A percentile compares a stretch with the other conserved stretches of the same genome.
Evolutionary conservation across 495 filamentous ascomycete species (phyloP).

Genomic region (Trichoderma reesei): DNA sequence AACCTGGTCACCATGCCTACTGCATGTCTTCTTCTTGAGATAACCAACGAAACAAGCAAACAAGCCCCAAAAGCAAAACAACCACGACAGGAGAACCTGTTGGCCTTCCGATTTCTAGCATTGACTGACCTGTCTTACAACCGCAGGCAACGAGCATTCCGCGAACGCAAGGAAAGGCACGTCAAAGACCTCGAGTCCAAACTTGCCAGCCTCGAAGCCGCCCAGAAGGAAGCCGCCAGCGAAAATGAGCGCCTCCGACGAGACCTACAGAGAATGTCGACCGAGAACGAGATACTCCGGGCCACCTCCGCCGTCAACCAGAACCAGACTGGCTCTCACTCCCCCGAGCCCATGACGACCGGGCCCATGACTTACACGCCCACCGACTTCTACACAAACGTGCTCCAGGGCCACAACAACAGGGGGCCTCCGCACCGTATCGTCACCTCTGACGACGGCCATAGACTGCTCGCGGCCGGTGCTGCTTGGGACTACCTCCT

Average conservation of each 20-base stretch:
- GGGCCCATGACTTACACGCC: slow-evolving; percentile 69
- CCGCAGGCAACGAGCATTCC: slow-evolving; percentile 83
- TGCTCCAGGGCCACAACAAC: slow-evolving; percentile 45
- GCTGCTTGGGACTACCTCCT: slow-evolving; percentile 92
- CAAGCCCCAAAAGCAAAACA: background rate
- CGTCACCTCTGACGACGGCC: slow-evolving; percentile 56
- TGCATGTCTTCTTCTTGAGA: no score
- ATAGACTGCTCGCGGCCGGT: slow-evolving; percentile 65
- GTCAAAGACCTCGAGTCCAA: slow-evolving; percentile 88
- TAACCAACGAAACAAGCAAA: background rate
- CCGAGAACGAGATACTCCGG: slow-evolving; percentile 92
- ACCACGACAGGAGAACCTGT: background rate
- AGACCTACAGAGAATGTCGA: slow-evolving; percentile 66
- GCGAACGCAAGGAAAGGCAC: slow-evolving; percentile 90
- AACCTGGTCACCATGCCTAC: no score
- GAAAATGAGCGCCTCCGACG: slow-evolving; percentile 78
- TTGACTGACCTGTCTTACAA: background rate
- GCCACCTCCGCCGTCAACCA: slow-evolving; percentile 44
- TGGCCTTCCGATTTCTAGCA: background rate
- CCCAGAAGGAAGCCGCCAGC: slow-evolving; percentile 28
- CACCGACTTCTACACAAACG: slow-evolving; percentile 55
- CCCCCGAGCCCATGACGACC: slow-evolving; percentile 32
- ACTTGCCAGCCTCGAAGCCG: slow-evolving; percentile 60
- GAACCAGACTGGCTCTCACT: slow-evolving; percentile 15
- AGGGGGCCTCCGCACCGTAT: slow-evolving; percentile 59